phyloP scores from a whole-genome alignment of 2,329 filamentous ascomycete species.

The Penicillium sp. region DNA sequence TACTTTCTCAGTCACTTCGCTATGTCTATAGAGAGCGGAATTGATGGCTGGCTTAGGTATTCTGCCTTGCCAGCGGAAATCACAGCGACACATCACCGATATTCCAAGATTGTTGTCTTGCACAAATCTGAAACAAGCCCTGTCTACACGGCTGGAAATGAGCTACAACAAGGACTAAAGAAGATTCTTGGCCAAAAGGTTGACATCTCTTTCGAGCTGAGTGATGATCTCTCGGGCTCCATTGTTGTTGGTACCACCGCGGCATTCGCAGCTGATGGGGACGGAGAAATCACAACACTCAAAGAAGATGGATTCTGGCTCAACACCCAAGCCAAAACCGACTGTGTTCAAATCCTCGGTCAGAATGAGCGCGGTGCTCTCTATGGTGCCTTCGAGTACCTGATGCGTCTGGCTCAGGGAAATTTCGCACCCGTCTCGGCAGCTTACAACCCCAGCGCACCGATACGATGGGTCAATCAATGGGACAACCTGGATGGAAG shows the following conservation, averaged over 20 bases:
- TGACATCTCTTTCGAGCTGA: not conserved
- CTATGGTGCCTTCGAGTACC: constrained; percentile 68
- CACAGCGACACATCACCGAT: constrained; percentile 37
- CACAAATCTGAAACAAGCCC: constrained; percentile 55
- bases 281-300: not conserved
- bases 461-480: constrained; percentile 69
- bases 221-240: not conserved
- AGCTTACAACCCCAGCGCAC: constrained; percentile 57
- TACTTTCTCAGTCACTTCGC: not conserved
- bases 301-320: constrained; percentile 56
- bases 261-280: not conserved
- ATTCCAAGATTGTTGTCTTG: constrained; percentile 50
- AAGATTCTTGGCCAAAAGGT: constrained; percentile 56
- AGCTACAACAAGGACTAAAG: constrained; percentile 56
- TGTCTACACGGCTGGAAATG: constrained; percentile 57
- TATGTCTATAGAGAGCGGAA: constrained; percentile 50
- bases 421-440: constrained; percentile 52
- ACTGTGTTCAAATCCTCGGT: constrained; percentile 50
- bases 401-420: constrained; percentile 63
- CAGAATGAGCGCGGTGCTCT: constrained; percentile 64
- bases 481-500: constrained; percentile 70
- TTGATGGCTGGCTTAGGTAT: constrained; percentile 62
- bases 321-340: constrained; percentile 38
- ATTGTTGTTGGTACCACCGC: not conserved
- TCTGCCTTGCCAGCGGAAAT: constrained; percentile 47